phyloP scores from a whole-genome alignment of 495 filamentous ascomycete species.

The Tuber umbilicatum region DNA sequence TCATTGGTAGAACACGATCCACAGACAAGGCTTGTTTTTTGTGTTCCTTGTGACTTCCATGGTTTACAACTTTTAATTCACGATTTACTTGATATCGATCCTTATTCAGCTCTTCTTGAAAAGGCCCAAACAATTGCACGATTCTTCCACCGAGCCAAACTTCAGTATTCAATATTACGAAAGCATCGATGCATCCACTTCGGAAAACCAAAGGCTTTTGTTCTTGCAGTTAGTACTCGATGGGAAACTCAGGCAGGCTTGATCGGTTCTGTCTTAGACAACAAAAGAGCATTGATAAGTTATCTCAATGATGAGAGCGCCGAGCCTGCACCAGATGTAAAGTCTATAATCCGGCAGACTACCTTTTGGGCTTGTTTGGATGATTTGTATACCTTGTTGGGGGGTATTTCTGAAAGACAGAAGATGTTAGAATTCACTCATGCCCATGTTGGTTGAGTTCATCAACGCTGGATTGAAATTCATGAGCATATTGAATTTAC shows the following conservation, averaged over 20 bases:
- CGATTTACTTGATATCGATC: background rate
- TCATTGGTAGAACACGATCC: background rate
- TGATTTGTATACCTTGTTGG: too few relatives aligned
- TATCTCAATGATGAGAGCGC: too few relatives aligned
- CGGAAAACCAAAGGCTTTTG: background rate
- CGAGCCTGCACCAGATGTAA: too few relatives aligned
- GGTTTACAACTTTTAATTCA: background rate
- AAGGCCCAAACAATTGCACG: background rate
- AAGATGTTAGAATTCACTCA: too few relatives aligned
- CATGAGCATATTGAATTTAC: background rate
- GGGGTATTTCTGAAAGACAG: too few relatives aligned
- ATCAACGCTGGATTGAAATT: background rate
- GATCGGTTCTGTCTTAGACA: background rate
- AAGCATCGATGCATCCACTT: background rate
- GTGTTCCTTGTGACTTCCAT: background rate
- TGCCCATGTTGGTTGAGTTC: background rate
- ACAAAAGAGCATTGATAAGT: background rate
- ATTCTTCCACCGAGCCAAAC: background rate
- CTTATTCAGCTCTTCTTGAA: background rate
- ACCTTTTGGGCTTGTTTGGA: too few relatives aligned
- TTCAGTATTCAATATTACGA: background rate
- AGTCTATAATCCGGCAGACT: too few relatives aligned
- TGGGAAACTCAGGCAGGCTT: background rate
- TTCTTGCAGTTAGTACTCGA: background rate
- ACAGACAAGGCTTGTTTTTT: background rate